These are phyloP conservation scores for Chaetomium tenue DNA, from an alignment of 495 filamentous ascomycete species.

Conservation along the genomic window DNA sequence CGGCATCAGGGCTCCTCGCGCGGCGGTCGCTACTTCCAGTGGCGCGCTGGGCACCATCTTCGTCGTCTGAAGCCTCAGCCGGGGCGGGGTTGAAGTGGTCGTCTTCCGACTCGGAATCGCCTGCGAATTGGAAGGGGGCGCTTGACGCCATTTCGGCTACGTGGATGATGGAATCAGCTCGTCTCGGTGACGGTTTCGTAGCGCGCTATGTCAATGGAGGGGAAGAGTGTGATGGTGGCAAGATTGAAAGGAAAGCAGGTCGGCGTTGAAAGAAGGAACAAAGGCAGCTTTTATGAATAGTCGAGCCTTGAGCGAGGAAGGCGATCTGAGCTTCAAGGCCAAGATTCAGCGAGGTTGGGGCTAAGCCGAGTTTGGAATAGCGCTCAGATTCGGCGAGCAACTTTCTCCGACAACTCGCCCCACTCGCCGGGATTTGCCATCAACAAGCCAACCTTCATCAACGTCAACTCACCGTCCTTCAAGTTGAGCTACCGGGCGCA, in stretches of 20 bases:
- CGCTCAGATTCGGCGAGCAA: slow-evolving; percentile 2
- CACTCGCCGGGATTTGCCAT: neutral
- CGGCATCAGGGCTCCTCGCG: slow-evolving; percentile 30
- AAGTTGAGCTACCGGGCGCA: too few relatives aligned
- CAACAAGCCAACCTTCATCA: too few relatives aligned
- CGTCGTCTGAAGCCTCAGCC: slow-evolving; percentile 66
- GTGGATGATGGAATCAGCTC: slow-evolving; percentile 1
- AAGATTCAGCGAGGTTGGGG: neutral
- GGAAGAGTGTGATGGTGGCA: neutral
- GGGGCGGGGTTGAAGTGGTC: slow-evolving; percentile 78
- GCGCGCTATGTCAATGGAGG: neutral
- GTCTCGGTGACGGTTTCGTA: neutral
- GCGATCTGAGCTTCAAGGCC: slow-evolving; percentile 14
- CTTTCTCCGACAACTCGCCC: slow-evolving; percentile 14
- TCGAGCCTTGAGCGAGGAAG: slow-evolving; percentile 11
- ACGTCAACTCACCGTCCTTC: too few relatives aligned
- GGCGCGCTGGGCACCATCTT: slow-evolving; percentile 33
- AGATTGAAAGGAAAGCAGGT: neutral
- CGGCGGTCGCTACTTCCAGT: slow-evolving; percentile 15
- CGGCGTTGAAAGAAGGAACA: slow-evolving; percentile 8
- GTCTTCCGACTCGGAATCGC: slow-evolving; percentile 68
- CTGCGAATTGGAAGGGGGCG: slow-evolving; percentile 28
- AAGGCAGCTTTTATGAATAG: slow-evolving; percentile 21
- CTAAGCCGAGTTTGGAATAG: slow-evolving; percentile 4
- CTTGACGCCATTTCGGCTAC: slow-evolving; percentile 33